Percentiles rank a stretch among this genome's conserved stretches.
Conservation (phyloP, 257 asterid genomes). For the Fraxinus excelsior region DNA sequence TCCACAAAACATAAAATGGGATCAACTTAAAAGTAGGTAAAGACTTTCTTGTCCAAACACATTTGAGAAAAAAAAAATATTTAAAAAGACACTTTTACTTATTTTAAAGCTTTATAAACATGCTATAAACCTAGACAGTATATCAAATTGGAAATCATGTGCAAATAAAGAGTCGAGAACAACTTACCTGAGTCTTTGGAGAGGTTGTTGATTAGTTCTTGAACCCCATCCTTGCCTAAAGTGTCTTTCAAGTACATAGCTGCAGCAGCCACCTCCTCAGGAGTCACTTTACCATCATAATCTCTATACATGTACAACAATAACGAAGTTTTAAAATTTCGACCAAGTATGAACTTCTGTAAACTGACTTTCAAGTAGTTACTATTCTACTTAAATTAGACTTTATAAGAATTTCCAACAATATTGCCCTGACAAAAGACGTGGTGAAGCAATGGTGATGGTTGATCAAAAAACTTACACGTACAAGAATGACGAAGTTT, state of each 20-base stretch:
- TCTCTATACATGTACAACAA: constrained; percentile 47
- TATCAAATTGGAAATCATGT: background rate
- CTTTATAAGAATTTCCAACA: background rate
- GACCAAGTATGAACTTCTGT: background rate
- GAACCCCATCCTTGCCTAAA: constrained; percentile 79
- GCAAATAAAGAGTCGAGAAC: background rate
- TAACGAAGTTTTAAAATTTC: background rate
- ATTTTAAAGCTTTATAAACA: background rate
- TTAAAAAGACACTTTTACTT: background rate
- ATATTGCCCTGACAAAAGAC: background rate
- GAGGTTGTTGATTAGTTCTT: constrained; percentile 77
- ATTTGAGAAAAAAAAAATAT: background rate
- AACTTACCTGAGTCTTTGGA: constrained; percentile 75
- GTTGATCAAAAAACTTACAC: too few relatives aligned
- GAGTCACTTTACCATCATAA: constrained; percentile 82
- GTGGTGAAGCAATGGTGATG: too few relatives aligned
- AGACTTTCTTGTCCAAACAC: background rate
- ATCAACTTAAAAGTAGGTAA: background rate
- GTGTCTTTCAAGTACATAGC: constrained; percentile 79
- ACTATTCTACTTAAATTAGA: too few relatives aligned
- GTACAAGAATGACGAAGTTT: background rate
- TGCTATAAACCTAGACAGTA: background rate
- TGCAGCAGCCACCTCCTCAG: constrained; percentile 89
- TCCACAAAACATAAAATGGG: background rate
- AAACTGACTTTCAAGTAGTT: background rate